Evolutionary conservation across 192 early-diverging fungal genomes (phyloP).

Genomic region (Umbelopsis ramanniana): DNA sequence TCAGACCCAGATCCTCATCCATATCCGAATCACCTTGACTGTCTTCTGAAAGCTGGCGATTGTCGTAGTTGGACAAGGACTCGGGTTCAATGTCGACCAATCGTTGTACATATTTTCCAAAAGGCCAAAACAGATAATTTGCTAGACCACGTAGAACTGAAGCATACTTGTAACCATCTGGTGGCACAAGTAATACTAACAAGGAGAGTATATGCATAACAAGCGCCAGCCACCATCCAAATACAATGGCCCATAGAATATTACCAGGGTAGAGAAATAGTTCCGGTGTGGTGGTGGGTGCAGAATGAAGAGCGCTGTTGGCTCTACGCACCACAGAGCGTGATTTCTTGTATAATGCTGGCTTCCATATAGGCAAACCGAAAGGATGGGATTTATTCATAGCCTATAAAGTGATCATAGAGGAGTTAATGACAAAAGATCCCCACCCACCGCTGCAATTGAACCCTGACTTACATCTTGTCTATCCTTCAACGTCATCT

Average conservation of each 20-base stretch:
- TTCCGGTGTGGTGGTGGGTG: conserved; percentile 59
- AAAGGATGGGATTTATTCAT: conserved; percentile 89
- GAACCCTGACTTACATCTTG: conserved; percentile 50
- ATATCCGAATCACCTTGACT: conserved; percentile 7
- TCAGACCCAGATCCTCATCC: conserved; percentile 25
- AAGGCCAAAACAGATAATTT: conserved; percentile 94
- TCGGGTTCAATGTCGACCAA: conserved; percentile 40
- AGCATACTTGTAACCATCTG: conserved; percentile 60
- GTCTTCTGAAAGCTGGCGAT: conserved; percentile 2
- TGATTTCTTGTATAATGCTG: conserved; percentile 94
- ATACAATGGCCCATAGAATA: conserved; percentile 83
- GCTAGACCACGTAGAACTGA: conserved; percentile 76
- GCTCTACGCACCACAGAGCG: conserved; percentile 83
- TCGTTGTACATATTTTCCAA: conserved; percentile 90
- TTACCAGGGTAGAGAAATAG: conserved; percentile 84
- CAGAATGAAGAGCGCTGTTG: conserved; percentile 80
- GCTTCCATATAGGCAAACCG: conserved; percentile 96
- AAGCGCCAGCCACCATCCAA: conserved; percentile 88
- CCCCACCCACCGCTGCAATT: too few relatives aligned
- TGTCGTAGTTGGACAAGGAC: neutral
- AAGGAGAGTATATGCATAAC: conserved; percentile 66
- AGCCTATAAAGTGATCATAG: conserved; percentile 49
- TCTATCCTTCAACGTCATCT: conserved; percentile 60
- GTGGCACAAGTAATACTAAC: conserved; percentile 58
- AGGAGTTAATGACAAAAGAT: too few relatives aligned